phyloP scores from a whole-genome alignment of 192 early-diverging fungal genomes.

The Coemansia sp. region DNA sequence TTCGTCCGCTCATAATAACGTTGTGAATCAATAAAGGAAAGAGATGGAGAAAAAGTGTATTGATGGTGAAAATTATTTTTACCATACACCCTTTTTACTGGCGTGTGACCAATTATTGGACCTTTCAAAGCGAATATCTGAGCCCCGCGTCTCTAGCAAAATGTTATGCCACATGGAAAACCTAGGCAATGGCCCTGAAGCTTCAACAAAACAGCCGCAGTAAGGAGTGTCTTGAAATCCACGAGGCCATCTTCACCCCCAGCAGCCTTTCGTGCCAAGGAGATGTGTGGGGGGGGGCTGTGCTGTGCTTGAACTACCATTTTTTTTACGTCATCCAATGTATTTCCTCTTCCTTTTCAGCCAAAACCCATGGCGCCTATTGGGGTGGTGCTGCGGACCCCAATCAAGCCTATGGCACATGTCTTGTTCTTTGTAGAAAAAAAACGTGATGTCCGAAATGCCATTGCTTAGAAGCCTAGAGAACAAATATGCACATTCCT shows the following conservation, averaged over 20 bases:
- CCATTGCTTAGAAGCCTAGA: not conserved
- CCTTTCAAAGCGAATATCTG: too few relatives aligned
- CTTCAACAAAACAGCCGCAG: not conserved
- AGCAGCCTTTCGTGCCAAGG: not conserved
- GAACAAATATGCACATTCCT: not conserved
- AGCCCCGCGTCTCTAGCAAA: not conserved
- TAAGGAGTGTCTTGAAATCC: not conserved
- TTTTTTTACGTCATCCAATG: too few relatives aligned
- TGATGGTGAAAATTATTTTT: not conserved
- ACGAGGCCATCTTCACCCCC: not conserved
- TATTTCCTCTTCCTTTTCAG: too few relatives aligned
- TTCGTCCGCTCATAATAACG: constrained; percentile 1
- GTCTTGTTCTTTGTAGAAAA: not conserved
- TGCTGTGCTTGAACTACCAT: not conserved
- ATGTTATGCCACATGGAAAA: not conserved
- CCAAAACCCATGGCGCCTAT: too few relatives aligned
- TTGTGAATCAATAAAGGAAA: not conserved
- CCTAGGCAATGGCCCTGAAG: not conserved
- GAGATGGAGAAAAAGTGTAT: not conserved
- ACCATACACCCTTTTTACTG: not conserved
- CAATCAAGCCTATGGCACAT: too few relatives aligned
- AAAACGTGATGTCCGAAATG: not conserved
- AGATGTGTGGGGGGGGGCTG: not conserved
- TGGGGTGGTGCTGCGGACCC: too few relatives aligned
- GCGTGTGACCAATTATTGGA: not conserved